Base-by-base conservation (phyloP, 768 basidiomycete species). In the Serpula lacrymans region DNA sequence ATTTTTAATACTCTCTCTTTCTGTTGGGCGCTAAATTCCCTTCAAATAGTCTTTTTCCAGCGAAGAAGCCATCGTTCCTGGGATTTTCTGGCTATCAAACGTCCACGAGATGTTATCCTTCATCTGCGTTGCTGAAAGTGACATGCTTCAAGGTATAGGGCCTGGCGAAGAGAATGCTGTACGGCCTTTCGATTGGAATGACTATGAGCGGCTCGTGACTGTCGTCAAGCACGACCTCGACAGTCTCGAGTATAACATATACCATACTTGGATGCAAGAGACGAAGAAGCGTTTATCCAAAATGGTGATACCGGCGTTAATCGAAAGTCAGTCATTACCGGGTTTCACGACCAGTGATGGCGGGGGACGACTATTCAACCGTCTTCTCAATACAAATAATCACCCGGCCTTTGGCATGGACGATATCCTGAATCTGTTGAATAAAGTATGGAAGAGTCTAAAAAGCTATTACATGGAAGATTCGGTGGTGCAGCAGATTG, bases 381-480 rank as follows among this genome's bases (percentile, higher is more conserved):
- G 95, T 18, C 77, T 96, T 41, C 74, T 98, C 33, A 88, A 85
- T 56, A 74, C 88, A 26, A 92, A 88, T 64, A 82, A 72, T 47
- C 77, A 81, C 31, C 96, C 96, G 2, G 91, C 92, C n/a, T 92
- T 75, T 62, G 90, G 82, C 58, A 98, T 98, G 95, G 96, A 99
- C 64, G 94, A 99, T 58, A 92, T 99, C 45, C 71, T 99, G 45
- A 93, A 92, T 65, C 69, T 99, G 48, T 70, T 99, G 53, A 98
- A 96, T 72, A 95, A 96, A 67, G 90, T 98, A 14, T 96, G 89
- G 89, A 93, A 92, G 73, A 90, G 89, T 56, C 69, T 99, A 68
- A 97, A 96, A 77, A 91, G 89, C 62, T 99, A 94, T 61, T 97
- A 94, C 59, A 87, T 96, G 83, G 96, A 99, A 63, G 92, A 97